Percentiles rank a stretch among this genome's conserved stretches.
Conservation (phyloP, 495 filamentous ascomycete genomes). For the Amorphotheca resinae region DNA sequence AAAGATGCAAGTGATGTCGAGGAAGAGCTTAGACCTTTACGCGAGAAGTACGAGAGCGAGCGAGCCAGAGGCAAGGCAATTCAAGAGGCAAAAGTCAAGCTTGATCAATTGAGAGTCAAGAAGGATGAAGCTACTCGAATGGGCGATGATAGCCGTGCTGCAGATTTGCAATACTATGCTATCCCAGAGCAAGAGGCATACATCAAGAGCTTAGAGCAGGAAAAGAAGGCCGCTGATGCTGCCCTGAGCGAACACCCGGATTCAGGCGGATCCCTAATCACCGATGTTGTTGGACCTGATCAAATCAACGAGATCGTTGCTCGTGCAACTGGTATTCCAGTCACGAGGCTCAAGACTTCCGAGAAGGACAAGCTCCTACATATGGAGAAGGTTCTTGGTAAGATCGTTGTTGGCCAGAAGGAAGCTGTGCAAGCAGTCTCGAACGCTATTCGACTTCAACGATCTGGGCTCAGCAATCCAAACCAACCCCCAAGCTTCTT, state of each 20-base stretch:
- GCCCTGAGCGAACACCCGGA: slow-evolving; percentile 48
- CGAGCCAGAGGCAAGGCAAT: slow-evolving; percentile 78
- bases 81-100: slow-evolving; percentile 91
- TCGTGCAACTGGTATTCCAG: slow-evolving; percentile 92
- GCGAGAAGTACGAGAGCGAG: slow-evolving; percentile 91
- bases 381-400: slow-evolving; percentile 78
- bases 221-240: slow-evolving; percentile 65
- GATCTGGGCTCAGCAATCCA: slow-evolving; percentile 85
- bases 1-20: slow-evolving; percentile 83
- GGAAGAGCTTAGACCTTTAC: slow-evolving; percentile 82
- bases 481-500: slow-evolving; percentile 96
- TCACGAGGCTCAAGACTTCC: slow-evolving; percentile 82
- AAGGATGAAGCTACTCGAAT: slow-evolving; percentile 80
- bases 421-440: slow-evolving; percentile 91
- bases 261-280: slow-evolving; percentile 55
- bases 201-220: slow-evolving; percentile 68
- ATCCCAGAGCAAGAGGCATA: slow-evolving; percentile 79
- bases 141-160: slow-evolving; percentile 68
- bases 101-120: slow-evolving; percentile 78
- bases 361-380: slow-evolving; percentile 94
- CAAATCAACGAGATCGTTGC: slow-evolving; percentile 99
- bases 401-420: slow-evolving; percentile 82
- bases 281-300: slow-evolving; percentile 89
- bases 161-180: slow-evolving; percentile 91
- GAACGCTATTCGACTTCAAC: slow-evolving; percentile 88